These are phyloP conservation scores for Nakazawaea populi DNA, from an alignment of 805 yeast genomes.

Conservation along the genomic window DNA sequence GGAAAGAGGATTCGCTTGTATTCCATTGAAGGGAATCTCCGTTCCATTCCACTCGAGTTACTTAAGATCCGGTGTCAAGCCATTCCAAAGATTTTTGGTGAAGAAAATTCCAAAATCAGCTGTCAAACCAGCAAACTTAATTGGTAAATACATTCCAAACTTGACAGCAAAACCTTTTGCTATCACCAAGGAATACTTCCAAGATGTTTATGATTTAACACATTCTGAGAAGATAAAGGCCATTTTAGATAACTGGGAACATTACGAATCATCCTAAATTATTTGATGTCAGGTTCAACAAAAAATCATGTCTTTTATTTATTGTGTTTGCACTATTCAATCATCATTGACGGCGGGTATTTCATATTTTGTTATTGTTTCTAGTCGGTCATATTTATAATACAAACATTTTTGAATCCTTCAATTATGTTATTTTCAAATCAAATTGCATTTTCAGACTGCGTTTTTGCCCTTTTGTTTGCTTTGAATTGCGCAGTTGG, in stretches of 20 bases:
- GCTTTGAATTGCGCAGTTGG: neutral
- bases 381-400: neutral
- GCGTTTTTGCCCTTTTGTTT: neutral
- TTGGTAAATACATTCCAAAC: slow-evolving; percentile 96
- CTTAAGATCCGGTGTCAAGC: slow-evolving; percentile 96
- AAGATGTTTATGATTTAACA: slow-evolving; percentile 90
- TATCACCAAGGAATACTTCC: slow-evolving; percentile 94
- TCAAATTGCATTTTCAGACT: neutral
- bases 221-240: slow-evolving; percentile 85
- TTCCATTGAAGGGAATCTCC: slow-evolving; percentile 97
- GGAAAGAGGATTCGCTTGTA: slow-evolving; percentile 97
- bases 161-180: slow-evolving; percentile 96
- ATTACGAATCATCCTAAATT: slow-evolving; percentile 49
- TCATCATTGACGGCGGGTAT: neutral
- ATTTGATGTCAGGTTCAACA: neutral
- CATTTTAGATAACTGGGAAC: slow-evolving; percentile 93
- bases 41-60: slow-evolving; percentile 99
- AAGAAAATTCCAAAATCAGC: slow-evolving; percentile 95
- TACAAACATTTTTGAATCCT: neutral
- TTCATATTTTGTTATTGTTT: neutral
- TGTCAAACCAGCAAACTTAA: slow-evolving; percentile 88
- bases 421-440: neutral
- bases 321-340: neutral
- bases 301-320: neutral
- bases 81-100: slow-evolving; percentile 94